These are phyloP conservation scores for Salvia sclarea DNA, from an alignment of 305 asterid genomes.

Conservation along the genomic window DNA sequence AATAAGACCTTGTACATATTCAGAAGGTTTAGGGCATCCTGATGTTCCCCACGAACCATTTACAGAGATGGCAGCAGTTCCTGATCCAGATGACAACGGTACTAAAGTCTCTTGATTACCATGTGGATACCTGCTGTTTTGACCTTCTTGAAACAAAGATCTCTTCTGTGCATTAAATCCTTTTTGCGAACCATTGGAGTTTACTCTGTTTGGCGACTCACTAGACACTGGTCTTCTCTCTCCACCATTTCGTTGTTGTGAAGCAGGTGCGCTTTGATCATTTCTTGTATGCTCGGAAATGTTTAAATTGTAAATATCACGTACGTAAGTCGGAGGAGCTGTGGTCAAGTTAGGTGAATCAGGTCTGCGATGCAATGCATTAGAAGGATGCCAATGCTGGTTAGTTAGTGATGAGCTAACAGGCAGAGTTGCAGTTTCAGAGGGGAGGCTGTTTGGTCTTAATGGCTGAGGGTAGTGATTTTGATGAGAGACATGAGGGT, in stretches of 20 bases:
- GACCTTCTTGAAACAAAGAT: conserved; percentile 43
- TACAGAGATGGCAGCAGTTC: conserved; percentile 38
- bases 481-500: conserved; percentile 53
- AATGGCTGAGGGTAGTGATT: conserved; percentile 49
- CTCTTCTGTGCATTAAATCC: conserved; percentile 51
- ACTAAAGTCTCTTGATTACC: conserved; percentile 49
- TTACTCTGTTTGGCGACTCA: conserved; percentile 45
- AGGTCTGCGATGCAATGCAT: conserved; percentile 33
- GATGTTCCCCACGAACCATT: conserved; percentile 68
- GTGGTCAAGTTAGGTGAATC: conserved; percentile 33
- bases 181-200: conserved; percentile 47
- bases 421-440: conserved; percentile 43
- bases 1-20: conserved; percentile 68
- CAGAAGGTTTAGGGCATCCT: conserved; percentile 74
- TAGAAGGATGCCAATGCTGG: conserved; percentile 42
- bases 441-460: conserved; percentile 47
- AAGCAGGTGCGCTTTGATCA: conserved; percentile 32
- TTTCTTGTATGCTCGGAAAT: conserved; percentile 40
- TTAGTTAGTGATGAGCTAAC: conserved; percentile 42
- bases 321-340: conserved; percentile 30
- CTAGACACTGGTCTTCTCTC: conserved; percentile 58
- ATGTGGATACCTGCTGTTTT: conserved; percentile 44
- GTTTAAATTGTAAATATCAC: conserved; percentile 41
- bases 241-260: conserved; percentile 53
- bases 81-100: conserved; percentile 45